A percentile compares a stretch with the other conserved stretches of the same genome.
Conservation (phyloP, 2,329 filamentous ascomycete genomes). For the Blastomyces gilchristii region DNA sequence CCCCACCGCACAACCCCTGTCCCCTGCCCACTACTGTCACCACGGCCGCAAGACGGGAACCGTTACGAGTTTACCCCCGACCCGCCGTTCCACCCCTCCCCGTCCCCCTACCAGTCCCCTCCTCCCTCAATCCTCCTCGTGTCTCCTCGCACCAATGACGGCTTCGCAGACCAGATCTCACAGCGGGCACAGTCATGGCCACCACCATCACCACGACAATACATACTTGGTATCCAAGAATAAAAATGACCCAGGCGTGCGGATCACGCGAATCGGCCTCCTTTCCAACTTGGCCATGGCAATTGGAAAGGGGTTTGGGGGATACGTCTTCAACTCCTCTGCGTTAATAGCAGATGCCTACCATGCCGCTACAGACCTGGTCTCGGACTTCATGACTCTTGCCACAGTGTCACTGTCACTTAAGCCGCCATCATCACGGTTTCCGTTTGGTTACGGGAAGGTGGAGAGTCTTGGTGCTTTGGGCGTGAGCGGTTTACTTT, state of each 20-base stretch:
- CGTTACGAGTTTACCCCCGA: conserved; percentile 10
- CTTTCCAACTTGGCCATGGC: conserved; percentile 92
- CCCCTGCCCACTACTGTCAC: conserved; percentile 6
- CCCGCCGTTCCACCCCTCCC: conserved; percentile 7
- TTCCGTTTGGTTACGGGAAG: conserved; percentile 90
- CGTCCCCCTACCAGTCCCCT: conserved; percentile 7
- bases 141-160: conserved; percentile 25
- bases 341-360: conserved; percentile 87
- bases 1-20: conserved; percentile 4
- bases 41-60: conserved; percentile 11
- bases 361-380: conserved; percentile 88
- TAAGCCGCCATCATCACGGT: conserved; percentile 69
- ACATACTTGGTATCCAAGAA: conserved; percentile 69
- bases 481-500: conserved; percentile 82
- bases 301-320: conserved; percentile 80
- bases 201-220: conserved; percentile 80
- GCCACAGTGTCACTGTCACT: conserved; percentile 91
- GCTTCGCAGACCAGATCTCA: conserved; percentile 40
- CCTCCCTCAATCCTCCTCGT: conserved; percentile 10
- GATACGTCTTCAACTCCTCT: conserved; percentile 91
- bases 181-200: conserved; percentile 35
- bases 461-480: conserved; percentile 92
- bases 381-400: conserved; percentile 87
- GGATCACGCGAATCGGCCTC: conserved; percentile 81
- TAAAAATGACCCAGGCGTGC: conserved; percentile 84